A percentile compares a stretch with the other conserved stretches of the same genome.
phyloP scores from a whole-genome alignment of 768 basidiomycete genomes.

The Calocybe gangraenosa region DNA sequence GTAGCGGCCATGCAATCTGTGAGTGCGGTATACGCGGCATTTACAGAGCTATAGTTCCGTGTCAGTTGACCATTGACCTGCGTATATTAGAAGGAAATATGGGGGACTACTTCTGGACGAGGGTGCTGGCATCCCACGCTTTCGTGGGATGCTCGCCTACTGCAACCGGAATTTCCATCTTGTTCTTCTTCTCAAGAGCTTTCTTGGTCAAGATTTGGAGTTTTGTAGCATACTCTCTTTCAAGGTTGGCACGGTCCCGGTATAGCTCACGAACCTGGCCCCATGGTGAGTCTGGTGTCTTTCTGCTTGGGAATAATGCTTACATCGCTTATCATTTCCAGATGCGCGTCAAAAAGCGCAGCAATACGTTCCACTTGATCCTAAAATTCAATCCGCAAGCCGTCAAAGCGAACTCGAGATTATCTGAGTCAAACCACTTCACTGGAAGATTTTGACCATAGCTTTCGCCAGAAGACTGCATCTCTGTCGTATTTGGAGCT shows the following conservation, averaged over 20 bases:
- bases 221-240: slow-evolving; percentile 76
- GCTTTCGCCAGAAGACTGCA: slow-evolving; percentile 23
- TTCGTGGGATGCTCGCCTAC: slow-evolving; percentile 70
- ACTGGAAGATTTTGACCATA: slow-evolving; percentile 58
- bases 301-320: slow-evolving; percentile 17
- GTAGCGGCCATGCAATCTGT: slow-evolving; percentile 54
- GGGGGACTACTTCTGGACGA: slow-evolving; percentile 50
- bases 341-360: slow-evolving; percentile 54
- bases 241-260: slow-evolving; percentile 58
- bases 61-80: slow-evolving; percentile 9
- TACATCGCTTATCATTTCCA: slow-evolving; percentile 65
- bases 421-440: slow-evolving; percentile 18
- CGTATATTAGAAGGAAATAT: neutral
- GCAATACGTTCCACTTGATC: slow-evolving; percentile 71
- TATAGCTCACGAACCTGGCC: slow-evolving; percentile 70
- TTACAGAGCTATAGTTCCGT: slow-evolving; percentile 52
- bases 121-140: slow-evolving; percentile 44
- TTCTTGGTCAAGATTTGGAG: slow-evolving; percentile 63
- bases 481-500: neutral
- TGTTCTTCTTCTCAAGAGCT: slow-evolving; percentile 67
- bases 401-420: slow-evolving; percentile 1
- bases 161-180: slow-evolving; percentile 47
- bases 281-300: neutral
- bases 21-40: slow-evolving; percentile 64
- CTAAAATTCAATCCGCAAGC: slow-evolving; percentile 30